Evolutionary conservation across 805 yeast species (phyloP).

Genomic region (Myxozyma lipomycoides): DNA sequence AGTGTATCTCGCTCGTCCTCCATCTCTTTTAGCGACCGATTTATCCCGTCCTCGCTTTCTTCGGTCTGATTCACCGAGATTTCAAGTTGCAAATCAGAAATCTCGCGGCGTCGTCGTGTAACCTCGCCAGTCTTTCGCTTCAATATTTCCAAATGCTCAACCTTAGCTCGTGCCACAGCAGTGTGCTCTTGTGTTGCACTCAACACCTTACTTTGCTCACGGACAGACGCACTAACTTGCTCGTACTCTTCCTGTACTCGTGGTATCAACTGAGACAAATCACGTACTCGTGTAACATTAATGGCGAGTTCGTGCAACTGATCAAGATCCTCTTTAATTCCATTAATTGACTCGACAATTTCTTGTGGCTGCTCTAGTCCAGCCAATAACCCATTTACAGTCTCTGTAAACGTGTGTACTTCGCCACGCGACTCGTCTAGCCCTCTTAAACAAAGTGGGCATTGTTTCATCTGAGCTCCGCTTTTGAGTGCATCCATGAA

Average conservation of each 20-base stretch:
- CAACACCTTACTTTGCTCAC: conserved; percentile 10
- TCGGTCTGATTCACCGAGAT: conserved; percentile 32
- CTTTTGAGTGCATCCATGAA: neutral
- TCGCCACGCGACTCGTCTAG: conserved; percentile 44
- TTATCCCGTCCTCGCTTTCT: conserved; percentile 27
- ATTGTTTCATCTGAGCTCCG: conserved; percentile 39
- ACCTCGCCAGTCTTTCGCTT: conserved; percentile 36
- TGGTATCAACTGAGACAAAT: conserved; percentile 16
- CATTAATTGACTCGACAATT: conserved; percentile 14
- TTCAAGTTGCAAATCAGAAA: conserved; percentile 29
- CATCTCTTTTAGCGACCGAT: conserved; percentile 23
- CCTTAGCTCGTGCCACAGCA: neutral
- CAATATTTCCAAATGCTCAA: conserved; percentile 31
- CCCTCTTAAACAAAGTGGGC: conserved; percentile 68
- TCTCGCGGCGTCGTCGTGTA: conserved; percentile 32
- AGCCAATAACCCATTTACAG: neutral
- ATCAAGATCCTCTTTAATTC: conserved; percentile 20
- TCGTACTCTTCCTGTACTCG: conserved; percentile 30
- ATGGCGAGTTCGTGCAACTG: conserved; percentile 14
- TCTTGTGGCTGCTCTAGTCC: neutral
- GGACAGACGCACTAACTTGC: conserved; percentile 26
- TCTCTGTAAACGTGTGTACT: neutral
- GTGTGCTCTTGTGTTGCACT: conserved; percentile 12
- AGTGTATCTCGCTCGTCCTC: conserved; percentile 36
- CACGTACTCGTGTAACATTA: conserved; percentile 26